Conservation (phyloP, 1,284 basidiomycete genomes). For the Ceratobasidium sp. region DNA sequence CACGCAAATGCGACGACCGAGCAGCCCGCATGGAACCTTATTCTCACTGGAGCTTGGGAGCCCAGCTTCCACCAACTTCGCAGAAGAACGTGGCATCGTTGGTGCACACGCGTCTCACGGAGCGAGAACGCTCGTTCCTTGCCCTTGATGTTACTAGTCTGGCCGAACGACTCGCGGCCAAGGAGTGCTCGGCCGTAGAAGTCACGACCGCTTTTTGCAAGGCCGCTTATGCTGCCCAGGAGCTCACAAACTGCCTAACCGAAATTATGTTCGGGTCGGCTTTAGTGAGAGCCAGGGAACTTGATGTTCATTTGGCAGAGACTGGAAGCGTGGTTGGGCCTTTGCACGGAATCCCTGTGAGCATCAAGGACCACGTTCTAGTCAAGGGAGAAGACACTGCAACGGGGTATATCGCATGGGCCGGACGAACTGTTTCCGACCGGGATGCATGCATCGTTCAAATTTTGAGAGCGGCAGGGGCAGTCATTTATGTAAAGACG, state of each 20-base stretch:
- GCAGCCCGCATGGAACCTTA: constrained; percentile 15
- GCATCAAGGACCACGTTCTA: constrained; percentile 65
- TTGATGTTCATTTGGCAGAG: constrained; percentile 55
- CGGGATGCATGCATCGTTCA: constrained; percentile 51
- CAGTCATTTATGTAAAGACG: constrained; percentile 68
- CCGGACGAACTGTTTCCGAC: constrained; percentile 57
- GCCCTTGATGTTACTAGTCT: constrained; percentile 49
- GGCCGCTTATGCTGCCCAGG: constrained; percentile 52
- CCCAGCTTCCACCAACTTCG: constrained; percentile 2
- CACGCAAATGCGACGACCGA: constrained; percentile 29
- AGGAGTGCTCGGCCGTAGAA: constrained; percentile 49
- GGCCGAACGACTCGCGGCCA: constrained; percentile 46
- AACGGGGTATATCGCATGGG: constrained; percentile 65
- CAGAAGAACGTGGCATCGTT: constrained; percentile 29
- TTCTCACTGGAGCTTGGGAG: constrained; percentile 19
- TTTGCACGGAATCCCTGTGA: constrained; percentile 63
- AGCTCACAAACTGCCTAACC: constrained; percentile 57
- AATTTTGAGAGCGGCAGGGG: constrained; percentile 63
- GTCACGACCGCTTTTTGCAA: constrained; percentile 52
- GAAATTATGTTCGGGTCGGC: constrained; percentile 59
- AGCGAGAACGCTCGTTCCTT: constrained; percentile 44
- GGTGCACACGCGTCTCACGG: constrained; percentile 37
- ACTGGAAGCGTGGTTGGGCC: constrained; percentile 56
- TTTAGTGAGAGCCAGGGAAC: constrained; percentile 53
- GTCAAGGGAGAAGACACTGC: constrained; percentile 62